A percentile compares a stretch with the other conserved stretches of the same genome.
phyloP scores from a whole-genome alignment of 495 filamentous ascomycete genomes.

The Penicillium coprophilum region DNA sequence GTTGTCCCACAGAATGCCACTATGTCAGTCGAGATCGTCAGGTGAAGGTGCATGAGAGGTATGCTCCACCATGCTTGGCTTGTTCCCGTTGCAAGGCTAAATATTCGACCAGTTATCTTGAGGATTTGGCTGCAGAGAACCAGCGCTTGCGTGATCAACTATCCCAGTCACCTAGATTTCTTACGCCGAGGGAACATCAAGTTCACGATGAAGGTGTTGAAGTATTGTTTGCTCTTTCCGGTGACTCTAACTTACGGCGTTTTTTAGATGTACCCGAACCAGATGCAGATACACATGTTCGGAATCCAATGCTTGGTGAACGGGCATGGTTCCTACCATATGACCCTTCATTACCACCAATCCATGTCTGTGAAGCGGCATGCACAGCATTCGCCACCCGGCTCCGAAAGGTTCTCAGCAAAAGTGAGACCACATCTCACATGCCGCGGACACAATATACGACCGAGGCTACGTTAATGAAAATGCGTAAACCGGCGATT shows the following conservation, averaged over 20 bases:
- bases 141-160: slow-evolving; percentile 23
- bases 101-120: slow-evolving; percentile 25
- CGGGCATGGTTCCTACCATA: slow-evolving; percentile 38
- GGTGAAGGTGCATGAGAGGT: slow-evolving; percentile 38
- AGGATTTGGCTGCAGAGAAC: slow-evolving; percentile 28
- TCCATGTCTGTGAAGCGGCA: slow-evolving; percentile 37
- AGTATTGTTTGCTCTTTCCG: neutral
- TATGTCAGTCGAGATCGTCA: slow-evolving; percentile 40
- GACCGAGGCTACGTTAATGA: slow-evolving; percentile 23
- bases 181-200: neutral
- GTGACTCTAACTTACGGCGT: slow-evolving; percentile 1
- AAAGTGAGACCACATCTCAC: slow-evolving; percentile 22
- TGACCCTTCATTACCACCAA: slow-evolving; percentile 30
- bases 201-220: slow-evolving; percentile 6
- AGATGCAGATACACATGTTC: slow-evolving; percentile 22
- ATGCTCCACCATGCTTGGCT: neutral
- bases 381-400: slow-evolving; percentile 38
- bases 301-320: slow-evolving; percentile 34
- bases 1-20: slow-evolving; percentile 27
- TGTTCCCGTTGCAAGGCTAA: neutral
- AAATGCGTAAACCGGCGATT: slow-evolving; percentile 12
- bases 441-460: slow-evolving; percentile 33
- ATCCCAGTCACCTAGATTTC: slow-evolving; percentile 13
- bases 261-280: slow-evolving; percentile 4
- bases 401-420: slow-evolving; percentile 32